Evolutionary conservation across 768 basidiomycete genomes (phyloP), one percentile per base, ranked within the genome.

Genomic region (Podaxis sp.): DNA sequence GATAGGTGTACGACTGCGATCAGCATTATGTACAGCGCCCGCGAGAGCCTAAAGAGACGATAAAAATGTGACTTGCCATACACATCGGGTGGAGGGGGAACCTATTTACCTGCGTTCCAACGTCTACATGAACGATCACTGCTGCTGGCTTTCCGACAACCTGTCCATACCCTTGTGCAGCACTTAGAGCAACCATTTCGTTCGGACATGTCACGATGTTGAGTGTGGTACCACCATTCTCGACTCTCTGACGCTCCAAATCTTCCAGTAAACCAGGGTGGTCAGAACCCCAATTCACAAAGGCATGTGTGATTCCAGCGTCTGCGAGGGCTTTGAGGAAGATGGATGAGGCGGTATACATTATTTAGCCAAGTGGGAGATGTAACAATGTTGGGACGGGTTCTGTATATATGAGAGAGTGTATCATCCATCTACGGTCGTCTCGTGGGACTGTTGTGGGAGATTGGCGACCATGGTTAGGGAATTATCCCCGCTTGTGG

Each of bases 201-300:
- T 88, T 89, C 0, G 89, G 88, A 61, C 84, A 87, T 2, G 84
- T 89, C 21, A 90, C 74, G 51, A 91, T 79, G 61, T 77, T 69
- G n/a, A 81, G 27, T 0, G 71, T 55, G 0, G 81, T 80, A 21
- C 69, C 70, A 3, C 62, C 65, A 47, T 50, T 52, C 59, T 74
- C 69, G 4, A 69, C 67, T 2, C 83, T 77, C 62, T 88, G 84
- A 18, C 84, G 74, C 57, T 82, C 80, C 9, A 91, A 77, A 32
- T 89, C 89, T 64, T 90, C 89, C 25, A 90, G 77, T 13, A 91
- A 69, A 0, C 83, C 88, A 0, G 88, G 86, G 65, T 90, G 89
- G 64, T 91, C 89, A 0, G 85, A 87, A 1, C 89, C 89, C 85
- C 89, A 89, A 73, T 90, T 90, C 16, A 85, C 87, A 66, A 89